Base-by-base conservation (phyloP, 1,139 yeast species). In the Protomyces lactucae-debilis region DNA sequence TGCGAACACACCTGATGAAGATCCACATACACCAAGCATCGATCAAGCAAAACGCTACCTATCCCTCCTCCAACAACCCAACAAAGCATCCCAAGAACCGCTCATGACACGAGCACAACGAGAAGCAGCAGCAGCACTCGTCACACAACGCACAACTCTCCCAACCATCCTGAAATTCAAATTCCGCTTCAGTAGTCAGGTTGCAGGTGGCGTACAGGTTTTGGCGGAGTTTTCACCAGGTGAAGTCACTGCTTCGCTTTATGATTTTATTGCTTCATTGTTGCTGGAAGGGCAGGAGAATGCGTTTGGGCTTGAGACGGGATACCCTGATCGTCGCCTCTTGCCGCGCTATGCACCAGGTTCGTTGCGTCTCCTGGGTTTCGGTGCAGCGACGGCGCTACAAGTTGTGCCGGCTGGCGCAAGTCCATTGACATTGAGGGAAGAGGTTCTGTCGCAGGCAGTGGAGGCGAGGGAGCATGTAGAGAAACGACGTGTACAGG, bases 11-110 rank as follows among this genome's bases (percentile, higher is more conserved):
- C 21, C 21, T 6, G 48, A 43, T 10, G 48, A 43, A 18, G 48
- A 43, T 12, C 25, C 48, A 16, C 48, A 43, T 18, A 43, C 48
- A 21, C 48, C 48, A 18, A 43, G 48, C 12, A n/a, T 43, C 10
- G 48, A 43, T 43, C 48, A 43, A 43, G 48, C 48, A 43, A n/a
- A 21, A n/a, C 48, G 48, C 28, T 43, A 43, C 48, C 48, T 43
- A 3, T n/a, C 48, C 21, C 48, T 43, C 18, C 48, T 43, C 12
- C 48, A 43, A 43, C 21, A 43, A 43, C 48, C 48, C 6, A 43
- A 43, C 48, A 43, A 43, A 43, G 23, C 23, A 6, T n/a, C 48
- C 5, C 48, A 43, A 18, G 48, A 43, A 10, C 48, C 48, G 10
- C 48, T 43, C 8, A 43, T 43, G 48, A 43, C 48, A 5, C 48